Percentiles rank a stretch among this genome's conserved stretches.
Conservation (phyloP, 139 green algal species). For the Micractinium conductrix region DNA sequence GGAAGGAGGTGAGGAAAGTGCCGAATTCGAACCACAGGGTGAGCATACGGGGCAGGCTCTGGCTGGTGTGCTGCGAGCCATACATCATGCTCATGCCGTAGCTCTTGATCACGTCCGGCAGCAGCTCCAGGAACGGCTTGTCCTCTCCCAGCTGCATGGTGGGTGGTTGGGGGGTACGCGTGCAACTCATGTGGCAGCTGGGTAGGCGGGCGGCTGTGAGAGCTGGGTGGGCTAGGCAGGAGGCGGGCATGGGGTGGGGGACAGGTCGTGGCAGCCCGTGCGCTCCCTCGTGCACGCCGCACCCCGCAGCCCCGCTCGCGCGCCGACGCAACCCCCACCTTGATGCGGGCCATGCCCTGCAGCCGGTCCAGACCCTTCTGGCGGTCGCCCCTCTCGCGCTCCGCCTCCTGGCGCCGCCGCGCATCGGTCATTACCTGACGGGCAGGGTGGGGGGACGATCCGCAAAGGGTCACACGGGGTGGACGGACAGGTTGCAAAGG, state of each 20-base stretch:
- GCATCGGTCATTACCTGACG: conserved; percentile 44
- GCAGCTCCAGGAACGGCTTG: conserved; percentile 64
- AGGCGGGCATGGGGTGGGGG: too few relatives aligned
- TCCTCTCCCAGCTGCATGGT: conserved; percentile 69
- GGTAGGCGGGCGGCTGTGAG: too few relatives aligned
- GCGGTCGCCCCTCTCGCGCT: conserved; percentile 24
- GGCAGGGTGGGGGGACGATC: too few relatives aligned
- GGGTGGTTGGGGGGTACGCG: too few relatives aligned
- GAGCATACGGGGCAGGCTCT: conserved; percentile 91
- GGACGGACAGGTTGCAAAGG: too few relatives aligned
- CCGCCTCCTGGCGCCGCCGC: conserved; percentile 38
- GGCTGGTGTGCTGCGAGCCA: conserved; percentile 76
- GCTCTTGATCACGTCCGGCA: conserved; percentile 68
- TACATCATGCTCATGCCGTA: conserved; percentile 76
- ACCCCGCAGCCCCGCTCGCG: neutral
- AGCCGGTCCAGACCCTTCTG: conserved; percentile 48
- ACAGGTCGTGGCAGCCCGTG: too few relatives aligned
- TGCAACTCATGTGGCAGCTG: too few relatives aligned
- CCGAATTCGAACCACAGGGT: conserved; percentile 96
- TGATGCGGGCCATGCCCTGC: conserved; percentile 54
- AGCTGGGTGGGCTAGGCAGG: neutral
- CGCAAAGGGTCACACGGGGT: too few relatives aligned
- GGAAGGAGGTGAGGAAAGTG: conserved; percentile 26
- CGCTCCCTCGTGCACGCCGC: neutral
- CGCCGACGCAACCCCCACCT: neutral